Evolutionary conservation across 495 filamentous ascomycete genomes (phyloP).

Genomic region (Penicillium maclennaniae): DNA sequence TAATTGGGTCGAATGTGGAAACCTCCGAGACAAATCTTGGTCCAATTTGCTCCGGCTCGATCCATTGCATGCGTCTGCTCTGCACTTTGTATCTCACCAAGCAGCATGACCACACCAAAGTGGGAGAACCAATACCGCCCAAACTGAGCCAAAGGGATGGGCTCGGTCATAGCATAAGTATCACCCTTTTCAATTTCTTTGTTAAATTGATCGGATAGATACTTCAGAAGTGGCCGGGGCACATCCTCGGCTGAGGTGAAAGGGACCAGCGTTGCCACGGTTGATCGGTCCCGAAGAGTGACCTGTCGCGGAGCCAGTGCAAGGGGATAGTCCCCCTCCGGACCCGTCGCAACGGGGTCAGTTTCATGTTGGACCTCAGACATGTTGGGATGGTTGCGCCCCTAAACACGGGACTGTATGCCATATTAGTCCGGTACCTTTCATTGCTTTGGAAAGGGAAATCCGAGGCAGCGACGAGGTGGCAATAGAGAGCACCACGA

Average conservation of each 20-base stretch:
- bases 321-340: slow-evolving; percentile 56
- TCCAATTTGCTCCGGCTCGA: slow-evolving; percentile 66
- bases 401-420: slow-evolving; percentile 41
- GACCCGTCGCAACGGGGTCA: slow-evolving; percentile 43
- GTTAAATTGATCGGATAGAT: slow-evolving; percentile 83
- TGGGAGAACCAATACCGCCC: slow-evolving; percentile 93
- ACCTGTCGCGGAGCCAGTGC: slow-evolving; percentile 77
- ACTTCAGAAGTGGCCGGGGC: slow-evolving; percentile 68
- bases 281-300: slow-evolving; percentile 83
- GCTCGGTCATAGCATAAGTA: slow-evolving; percentile 89
- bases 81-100: slow-evolving; percentile 69
- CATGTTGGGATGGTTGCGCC: slow-evolving; percentile 51
- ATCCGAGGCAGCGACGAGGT: background rate
- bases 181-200: slow-evolving; percentile 95
- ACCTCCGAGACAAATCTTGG: slow-evolving; percentile 79
- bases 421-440: slow-evolving; percentile 31
- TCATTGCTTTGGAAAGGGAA: slow-evolving; percentile 1
- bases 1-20: slow-evolving; percentile 99
- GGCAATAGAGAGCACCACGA: slow-evolving; percentile 1
- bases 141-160: slow-evolving; percentile 72
- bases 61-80: slow-evolving; percentile 57
- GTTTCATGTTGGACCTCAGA: slow-evolving; percentile 85
- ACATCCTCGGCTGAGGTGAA: slow-evolving; percentile 73
- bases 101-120: slow-evolving; percentile 89
- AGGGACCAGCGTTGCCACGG: slow-evolving; percentile 85